Conservation (phyloP, 805 yeast genomes). For the Pichia manshurica region DNA sequence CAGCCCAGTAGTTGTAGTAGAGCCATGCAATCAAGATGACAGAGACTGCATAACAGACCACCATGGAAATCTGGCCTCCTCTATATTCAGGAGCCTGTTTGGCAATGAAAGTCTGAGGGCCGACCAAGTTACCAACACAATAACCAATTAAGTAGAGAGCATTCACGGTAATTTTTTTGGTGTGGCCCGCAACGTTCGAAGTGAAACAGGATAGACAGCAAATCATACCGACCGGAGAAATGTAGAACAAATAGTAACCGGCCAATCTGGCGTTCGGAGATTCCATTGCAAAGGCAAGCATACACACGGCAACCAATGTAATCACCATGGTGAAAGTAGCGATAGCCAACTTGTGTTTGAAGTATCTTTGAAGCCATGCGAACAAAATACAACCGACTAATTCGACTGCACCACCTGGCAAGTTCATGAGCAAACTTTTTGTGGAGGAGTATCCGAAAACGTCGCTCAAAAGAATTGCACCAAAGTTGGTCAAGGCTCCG, state of each 20-base stretch:
- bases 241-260: constrained; percentile 27
- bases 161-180: constrained; percentile 61
- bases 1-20: constrained; percentile 17
- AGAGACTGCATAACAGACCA: constrained; percentile 26
- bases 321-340: constrained; percentile 17
- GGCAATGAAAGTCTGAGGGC: constrained; percentile 64
- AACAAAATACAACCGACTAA: constrained; percentile 31
- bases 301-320: constrained; percentile 12
- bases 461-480: constrained; percentile 31
- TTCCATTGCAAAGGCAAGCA: constrained; percentile 20
- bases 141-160: constrained; percentile 59
- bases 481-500: constrained; percentile 42
- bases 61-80: constrained; percentile 45
- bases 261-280: constrained; percentile 21
- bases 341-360: constrained; percentile 23
- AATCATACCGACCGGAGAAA: constrained; percentile 25
- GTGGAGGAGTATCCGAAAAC: constrained; percentile 29
- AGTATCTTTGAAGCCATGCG: constrained; percentile 23
- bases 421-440: constrained; percentile 23
- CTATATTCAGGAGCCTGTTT: constrained; percentile 54
- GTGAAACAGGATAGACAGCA: constrained; percentile 31
- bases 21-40: constrained; percentile 18
- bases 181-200: constrained; percentile 64
- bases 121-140: constrained; percentile 63
- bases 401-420: constrained; percentile 28